Conservation (phyloP, 352 stramenopile genomes). For the Phytopythium litorale region DNA sequence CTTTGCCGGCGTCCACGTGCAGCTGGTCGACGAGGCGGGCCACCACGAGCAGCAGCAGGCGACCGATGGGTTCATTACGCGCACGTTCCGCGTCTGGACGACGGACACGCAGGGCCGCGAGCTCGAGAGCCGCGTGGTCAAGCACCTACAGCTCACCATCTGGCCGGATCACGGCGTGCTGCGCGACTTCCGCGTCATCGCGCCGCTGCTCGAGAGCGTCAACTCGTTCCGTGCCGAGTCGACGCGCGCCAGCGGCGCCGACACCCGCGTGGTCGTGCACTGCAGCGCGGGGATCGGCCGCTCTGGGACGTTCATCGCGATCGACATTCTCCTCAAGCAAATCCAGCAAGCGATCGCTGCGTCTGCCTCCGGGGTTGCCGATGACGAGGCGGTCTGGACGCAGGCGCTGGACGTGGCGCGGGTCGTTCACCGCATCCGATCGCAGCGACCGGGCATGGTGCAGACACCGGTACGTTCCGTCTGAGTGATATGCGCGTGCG, state of each 20-base stretch:
- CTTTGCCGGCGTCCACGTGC: conserved; percentile 48
- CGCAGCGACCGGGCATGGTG: conserved; percentile 77
- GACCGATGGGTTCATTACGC: conserved; percentile 38
- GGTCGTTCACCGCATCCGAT: conserved; percentile 60
- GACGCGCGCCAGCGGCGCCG: conserved; percentile 15
- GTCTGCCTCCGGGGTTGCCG: background rate
- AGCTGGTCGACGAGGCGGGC: conserved; percentile 40
- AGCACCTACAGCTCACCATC: conserved; percentile 75
- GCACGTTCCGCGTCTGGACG: conserved; percentile 50
- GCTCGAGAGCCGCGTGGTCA: conserved; percentile 31
- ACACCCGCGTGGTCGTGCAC: conserved; percentile 55
- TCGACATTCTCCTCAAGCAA: conserved; percentile 68
- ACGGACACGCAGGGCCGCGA: conserved; percentile 14
- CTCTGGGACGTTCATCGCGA: conserved; percentile 81
- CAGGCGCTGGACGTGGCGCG: conserved; percentile 48
- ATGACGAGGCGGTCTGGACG: conserved; percentile 24
- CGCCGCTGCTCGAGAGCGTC: conserved; percentile 65
- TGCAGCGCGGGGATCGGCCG: conserved; percentile 80
- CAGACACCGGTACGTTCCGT: conserved; percentile 63
- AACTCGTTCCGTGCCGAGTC: conserved; percentile 40
- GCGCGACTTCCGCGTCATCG: conserved; percentile 65
- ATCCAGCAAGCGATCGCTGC: conserved; percentile 27
- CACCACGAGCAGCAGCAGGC: conserved; percentile 16
- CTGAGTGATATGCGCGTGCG: background rate
- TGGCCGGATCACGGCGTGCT: conserved; percentile 81